Base-by-base conservation (phyloP, 225 moss, liverwort and hornwort genomes). In the Lunularia cruciata region DNA sequence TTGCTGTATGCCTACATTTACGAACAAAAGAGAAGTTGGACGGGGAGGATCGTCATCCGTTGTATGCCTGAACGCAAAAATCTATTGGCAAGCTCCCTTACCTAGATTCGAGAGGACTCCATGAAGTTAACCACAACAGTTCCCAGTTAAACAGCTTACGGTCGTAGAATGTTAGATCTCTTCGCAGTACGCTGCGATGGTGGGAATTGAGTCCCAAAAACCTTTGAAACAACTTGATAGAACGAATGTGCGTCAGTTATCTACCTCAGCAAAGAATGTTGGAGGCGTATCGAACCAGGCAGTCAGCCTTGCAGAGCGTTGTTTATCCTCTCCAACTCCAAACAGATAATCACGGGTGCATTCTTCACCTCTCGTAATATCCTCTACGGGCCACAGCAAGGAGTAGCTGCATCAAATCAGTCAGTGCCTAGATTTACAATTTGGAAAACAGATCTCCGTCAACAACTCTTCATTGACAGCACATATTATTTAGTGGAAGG, bases 361-460 rank as follows among this genome's bases (percentile, higher is more conserved):
- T 68, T 98, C 93, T 28, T 89, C 93, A 57, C 88, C 91, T 73
- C 77, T 80, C 16, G 42, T 49, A 42, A 98, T 77, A 76, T 98
- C 89, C 79, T 78, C 63, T 70, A 86, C 64, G 67, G 96, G 96
- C 93, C 96, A 98, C 66, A 98, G 83, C 83, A 98, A 84, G 62
- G 96, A 89, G 80, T 89, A 98, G 78, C 96, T 98, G 90, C 88
- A 91, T 45, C 63, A 86, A 84, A 79, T 72, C 73, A 71, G 63
- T 67, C 54, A 67, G 47, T 48, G 19, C 22, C 61, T 75, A 65
- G 75, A 78, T 71, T 52, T 28, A 54, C 2, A 23, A n/a, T 48
- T 60, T 57, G 66, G 8, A 40, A 40, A 40, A 6, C 13, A 6
- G 8, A 40, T 6, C 40, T 40, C 40, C 40, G n/a, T n/a, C n/a